Evolutionary conservation across 2,329 filamentous ascomycete genomes (phyloP).

Genomic region (Penicillium sp.): DNA sequence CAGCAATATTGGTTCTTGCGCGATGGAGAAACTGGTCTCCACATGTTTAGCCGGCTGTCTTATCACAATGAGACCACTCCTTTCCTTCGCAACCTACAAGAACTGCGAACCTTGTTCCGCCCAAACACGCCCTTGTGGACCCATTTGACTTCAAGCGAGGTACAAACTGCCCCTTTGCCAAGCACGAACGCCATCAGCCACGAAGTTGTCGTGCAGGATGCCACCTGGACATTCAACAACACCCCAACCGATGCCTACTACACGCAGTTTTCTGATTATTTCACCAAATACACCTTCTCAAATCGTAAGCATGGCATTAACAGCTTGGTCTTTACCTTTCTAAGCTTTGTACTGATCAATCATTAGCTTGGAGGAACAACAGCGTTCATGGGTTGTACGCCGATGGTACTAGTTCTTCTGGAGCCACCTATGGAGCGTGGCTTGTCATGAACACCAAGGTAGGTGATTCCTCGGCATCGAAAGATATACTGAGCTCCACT

Average conservation of each 20-base stretch:
- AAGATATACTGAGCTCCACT: background rate
- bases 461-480: background rate
- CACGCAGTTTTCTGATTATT: conserved; percentile 61
- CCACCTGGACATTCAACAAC: conserved; percentile 64
- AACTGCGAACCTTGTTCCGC: conserved; percentile 64
- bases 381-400: conserved; percentile 60
- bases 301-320: conserved; percentile 42
- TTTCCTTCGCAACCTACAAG: conserved; percentile 62
- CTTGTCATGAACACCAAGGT: conserved; percentile 67
- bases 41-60: conserved; percentile 62
- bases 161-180: conserved; percentile 59
- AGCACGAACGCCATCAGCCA: conserved; percentile 41
- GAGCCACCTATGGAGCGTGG: conserved; percentile 63
- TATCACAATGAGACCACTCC: conserved; percentile 63
- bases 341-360: background rate
- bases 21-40: conserved; percentile 65
- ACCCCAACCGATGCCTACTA: conserved; percentile 60
- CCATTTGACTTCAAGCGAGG: conserved; percentile 61
- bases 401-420: conserved; percentile 55
- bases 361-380: conserved; percentile 58
- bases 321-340: background rate
- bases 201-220: conserved; percentile 62
- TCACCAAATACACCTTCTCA: conserved; percentile 68
- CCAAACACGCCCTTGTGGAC: conserved; percentile 65
- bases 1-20: conserved; percentile 69